Conservation (phyloP, 164 flowering plant species). For the Dillenia turbinata region DNA sequence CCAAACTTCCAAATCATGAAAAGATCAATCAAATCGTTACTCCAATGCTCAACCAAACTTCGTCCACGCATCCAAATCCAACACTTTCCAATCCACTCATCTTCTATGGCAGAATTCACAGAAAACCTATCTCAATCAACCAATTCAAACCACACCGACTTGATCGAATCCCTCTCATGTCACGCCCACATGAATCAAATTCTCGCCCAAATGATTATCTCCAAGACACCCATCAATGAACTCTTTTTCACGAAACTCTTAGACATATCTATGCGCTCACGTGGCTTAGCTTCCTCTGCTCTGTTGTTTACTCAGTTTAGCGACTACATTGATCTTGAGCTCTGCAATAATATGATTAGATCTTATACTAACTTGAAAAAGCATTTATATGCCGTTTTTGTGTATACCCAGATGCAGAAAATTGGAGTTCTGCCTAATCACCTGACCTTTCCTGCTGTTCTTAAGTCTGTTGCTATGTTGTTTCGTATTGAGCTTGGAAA, state of each 20-base stretch:
- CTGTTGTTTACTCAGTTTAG: constrained; percentile 15
- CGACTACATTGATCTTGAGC: constrained; percentile 8
- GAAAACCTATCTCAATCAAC: background rate
- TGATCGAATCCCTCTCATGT: constrained; percentile 8
- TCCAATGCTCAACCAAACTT: background rate
- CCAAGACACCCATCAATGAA: constrained; percentile 11
- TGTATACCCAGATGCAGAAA: constrained; percentile 24
- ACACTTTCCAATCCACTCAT: constrained; percentile 1
- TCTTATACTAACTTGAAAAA: constrained; percentile 16
- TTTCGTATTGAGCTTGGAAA: constrained; percentile 19
- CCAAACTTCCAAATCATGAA: background rate
- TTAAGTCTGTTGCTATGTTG: constrained; percentile 23
- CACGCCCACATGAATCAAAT: constrained; percentile 16
- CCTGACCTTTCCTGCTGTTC: constrained; percentile 21
- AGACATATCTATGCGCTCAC: constrained; percentile 13
- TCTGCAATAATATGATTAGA: constrained; percentile 23
- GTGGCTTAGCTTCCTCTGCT: constrained; percentile 7
- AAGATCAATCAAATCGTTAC: background rate
- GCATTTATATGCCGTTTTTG: constrained; percentile 23
- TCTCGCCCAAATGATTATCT: constrained; percentile 8
- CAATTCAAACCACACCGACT: too few relatives aligned
- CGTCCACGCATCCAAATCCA: background rate
- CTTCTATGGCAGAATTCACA: background rate
- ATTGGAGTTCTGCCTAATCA: constrained; percentile 20
- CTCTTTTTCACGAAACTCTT: constrained; percentile 15